Percentiles rank a stretch among this genome's conserved stretches.
phyloP scores from a whole-genome alignment of 1,139 yeast genomes.

The Yamadazyma blattariae region DNA sequence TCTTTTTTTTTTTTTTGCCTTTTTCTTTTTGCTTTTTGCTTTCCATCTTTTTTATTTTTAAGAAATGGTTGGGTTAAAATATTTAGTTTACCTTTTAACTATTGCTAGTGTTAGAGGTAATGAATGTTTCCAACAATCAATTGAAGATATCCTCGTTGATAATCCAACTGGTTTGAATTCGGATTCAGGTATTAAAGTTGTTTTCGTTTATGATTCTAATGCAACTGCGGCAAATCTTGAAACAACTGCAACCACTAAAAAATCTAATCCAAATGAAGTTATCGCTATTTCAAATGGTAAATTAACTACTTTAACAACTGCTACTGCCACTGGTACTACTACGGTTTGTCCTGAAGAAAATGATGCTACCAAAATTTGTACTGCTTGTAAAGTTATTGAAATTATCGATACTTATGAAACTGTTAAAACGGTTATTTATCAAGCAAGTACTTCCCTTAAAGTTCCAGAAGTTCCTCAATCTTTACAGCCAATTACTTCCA shows the following conservation, averaged over 20 bases:
- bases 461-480: constrained; percentile 4
- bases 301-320: neutral
- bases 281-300: neutral
- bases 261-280: neutral
- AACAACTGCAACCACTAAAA: neutral
- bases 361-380: constrained; percentile 4
- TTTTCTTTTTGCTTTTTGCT: neutral
- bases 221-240: too few species aligned
- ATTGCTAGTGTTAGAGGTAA: constrained; percentile 1
- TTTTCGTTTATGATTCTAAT: constrained; percentile 5
- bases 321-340: constrained; percentile 2
- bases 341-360: constrained; percentile 1
- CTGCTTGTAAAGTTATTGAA: constrained; percentile 6
- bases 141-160: constrained; percentile 6
- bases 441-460: constrained; percentile 1
- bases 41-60: too few species aligned
- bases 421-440: constrained; percentile 2
- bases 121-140: constrained; percentile 5
- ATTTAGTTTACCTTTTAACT: neutral
- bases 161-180: neutral
- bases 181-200: constrained; percentile 8
- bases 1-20: neutral
- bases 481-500: constrained; percentile 3
- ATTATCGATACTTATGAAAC: constrained; percentile 1
- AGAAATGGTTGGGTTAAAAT: neutral